Evolutionary conservation across 768 basidiomycete genomes (phyloP).

Genomic region (Lentinula edodes): DNA sequence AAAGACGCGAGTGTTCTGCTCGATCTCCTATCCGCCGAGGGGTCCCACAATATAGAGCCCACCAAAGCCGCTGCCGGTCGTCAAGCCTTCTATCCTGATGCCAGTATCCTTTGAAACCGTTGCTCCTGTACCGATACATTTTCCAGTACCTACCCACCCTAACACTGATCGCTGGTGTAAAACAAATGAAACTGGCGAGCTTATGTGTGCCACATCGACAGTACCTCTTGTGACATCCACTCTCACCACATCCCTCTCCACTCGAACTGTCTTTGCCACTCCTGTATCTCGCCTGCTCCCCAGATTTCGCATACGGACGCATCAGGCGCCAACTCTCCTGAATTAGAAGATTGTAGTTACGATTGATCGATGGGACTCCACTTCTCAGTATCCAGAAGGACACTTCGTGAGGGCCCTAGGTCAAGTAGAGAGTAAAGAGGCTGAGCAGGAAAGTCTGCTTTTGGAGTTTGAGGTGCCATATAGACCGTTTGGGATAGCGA

Average conservation of each 20-base stretch:
- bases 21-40: constrained; percentile 74
- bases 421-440: constrained; percentile 89
- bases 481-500: constrained; percentile 90
- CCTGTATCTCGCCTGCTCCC: constrained; percentile 90
- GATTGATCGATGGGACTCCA: constrained; percentile 87
- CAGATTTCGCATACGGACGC: constrained; percentile 89
- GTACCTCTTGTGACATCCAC: constrained; percentile 79
- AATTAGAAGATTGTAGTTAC: constrained; percentile 95
- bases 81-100: constrained; percentile 71
- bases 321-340: constrained; percentile 84
- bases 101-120: constrained; percentile 21
- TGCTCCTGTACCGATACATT: background rate
- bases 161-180: constrained; percentile 75
- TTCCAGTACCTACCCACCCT: constrained; percentile 72
- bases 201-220: constrained; percentile 95
- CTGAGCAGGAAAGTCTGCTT: constrained; percentile 89
- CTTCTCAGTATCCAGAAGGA: constrained; percentile 90
- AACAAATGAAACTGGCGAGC: constrained; percentile 95
- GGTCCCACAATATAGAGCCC: constrained; percentile 57
- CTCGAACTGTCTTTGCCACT: constrained; percentile 90
- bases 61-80: constrained; percentile 50
- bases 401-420: constrained; percentile 94
- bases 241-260: constrained; percentile 70
- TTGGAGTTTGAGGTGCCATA: constrained; percentile 96
- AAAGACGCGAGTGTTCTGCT: constrained; percentile 59